Evolutionary conservation across 768 basidiomycete genomes (phyloP).

Genomic region (Mycena alexandri): DNA sequence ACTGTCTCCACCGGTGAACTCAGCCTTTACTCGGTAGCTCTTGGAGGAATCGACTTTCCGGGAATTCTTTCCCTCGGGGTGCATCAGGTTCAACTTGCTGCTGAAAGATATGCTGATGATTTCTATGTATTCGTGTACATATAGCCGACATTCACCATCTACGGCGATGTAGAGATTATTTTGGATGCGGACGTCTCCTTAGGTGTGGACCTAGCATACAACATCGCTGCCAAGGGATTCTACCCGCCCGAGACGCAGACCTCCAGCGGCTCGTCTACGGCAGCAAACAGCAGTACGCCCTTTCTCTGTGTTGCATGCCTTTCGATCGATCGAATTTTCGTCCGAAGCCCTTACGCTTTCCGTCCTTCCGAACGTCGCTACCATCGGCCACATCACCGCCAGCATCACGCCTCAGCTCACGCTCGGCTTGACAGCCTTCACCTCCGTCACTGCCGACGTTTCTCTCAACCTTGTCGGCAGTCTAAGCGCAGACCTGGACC

Average conservation of each 20-base stretch:
- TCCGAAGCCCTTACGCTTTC: conserved; percentile 24
- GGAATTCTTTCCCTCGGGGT: conserved; percentile 49
- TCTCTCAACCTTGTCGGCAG: conserved; percentile 16
- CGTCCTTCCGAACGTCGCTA: conserved; percentile 9
- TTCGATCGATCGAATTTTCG: neutral
- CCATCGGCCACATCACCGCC: conserved; percentile 2
- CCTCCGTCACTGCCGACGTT: conserved; percentile 8
- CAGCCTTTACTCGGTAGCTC: conserved; percentile 41
- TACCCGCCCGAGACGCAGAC: conserved; percentile 40
- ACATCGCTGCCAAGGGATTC: conserved; percentile 36
- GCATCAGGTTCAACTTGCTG: conserved; percentile 33
- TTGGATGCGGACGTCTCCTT: conserved; percentile 43
- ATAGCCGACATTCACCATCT: conserved; percentile 33
- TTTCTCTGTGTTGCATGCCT: neutral
- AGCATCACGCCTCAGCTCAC: conserved; percentile 24
- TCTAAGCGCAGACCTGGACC: neutral
- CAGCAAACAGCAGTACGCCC: conserved; percentile 19
- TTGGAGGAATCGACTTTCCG: conserved; percentile 47
- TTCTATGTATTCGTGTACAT: neutral
- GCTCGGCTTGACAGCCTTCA: conserved; percentile 27
- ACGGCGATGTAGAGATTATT: conserved; percentile 36
- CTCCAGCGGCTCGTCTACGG: conserved; percentile 4
- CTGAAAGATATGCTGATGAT: conserved; percentile 1
- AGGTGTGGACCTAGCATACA: conserved; percentile 44
- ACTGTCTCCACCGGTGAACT: conserved; percentile 40